These are phyloP conservation scores for Saccharomycopsis babjevae DNA, from an alignment of 805 yeast genomes.

Conservation along the genomic window DNA sequence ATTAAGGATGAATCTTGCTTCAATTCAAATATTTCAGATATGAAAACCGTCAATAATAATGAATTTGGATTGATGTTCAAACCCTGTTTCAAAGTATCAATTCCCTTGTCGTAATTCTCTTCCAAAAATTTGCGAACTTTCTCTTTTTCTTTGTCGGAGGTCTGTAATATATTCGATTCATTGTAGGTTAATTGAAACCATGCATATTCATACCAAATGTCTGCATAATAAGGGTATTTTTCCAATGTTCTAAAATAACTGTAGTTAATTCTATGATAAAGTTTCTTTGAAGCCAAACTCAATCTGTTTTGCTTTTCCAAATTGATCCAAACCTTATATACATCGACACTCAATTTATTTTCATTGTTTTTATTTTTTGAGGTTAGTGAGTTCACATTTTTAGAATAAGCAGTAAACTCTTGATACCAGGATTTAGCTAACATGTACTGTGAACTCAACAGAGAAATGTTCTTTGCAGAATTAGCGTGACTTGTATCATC, in stretches of 20 bases:
- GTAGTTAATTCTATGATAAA: constrained; percentile 52
- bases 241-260: constrained; percentile 64
- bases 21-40: constrained; percentile 62
- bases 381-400: constrained; percentile 28
- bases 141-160: neutral
- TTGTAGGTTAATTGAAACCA: constrained; percentile 25
- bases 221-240: constrained; percentile 54
- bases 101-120: constrained; percentile 7
- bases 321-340: constrained; percentile 48
- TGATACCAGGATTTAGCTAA: constrained; percentile 67
- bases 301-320: constrained; percentile 73
- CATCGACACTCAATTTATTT: constrained; percentile 1
- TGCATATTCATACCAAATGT: constrained; percentile 62
- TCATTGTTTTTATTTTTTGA: constrained; percentile 22
- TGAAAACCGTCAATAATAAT: constrained; percentile 50
- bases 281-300: constrained; percentile 39
- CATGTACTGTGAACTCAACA: constrained; percentile 78
- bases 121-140: neutral
- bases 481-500: constrained; percentile 61
- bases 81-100: constrained; percentile 45
- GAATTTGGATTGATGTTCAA: constrained; percentile 60
- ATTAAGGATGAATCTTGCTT: constrained; percentile 42
- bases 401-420: constrained; percentile 55
- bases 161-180: neutral
- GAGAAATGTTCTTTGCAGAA: constrained; percentile 78